Conservation (phyloP, 176 grass and related monocot genomes). For the Phoenix roebelenii region DNA sequence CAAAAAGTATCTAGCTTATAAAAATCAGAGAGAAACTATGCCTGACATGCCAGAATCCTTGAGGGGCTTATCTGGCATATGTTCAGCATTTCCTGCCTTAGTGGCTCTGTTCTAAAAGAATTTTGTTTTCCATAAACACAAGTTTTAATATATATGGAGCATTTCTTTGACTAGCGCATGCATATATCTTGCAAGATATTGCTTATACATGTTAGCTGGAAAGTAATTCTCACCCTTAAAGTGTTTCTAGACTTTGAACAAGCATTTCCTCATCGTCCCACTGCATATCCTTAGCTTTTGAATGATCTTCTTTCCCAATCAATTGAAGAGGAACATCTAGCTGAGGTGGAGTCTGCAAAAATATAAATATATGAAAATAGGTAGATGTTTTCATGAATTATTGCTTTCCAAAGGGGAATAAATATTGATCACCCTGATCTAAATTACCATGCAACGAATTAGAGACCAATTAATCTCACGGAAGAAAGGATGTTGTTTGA, state of each 20-base stretch:
- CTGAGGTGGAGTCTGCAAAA: slow-evolving; percentile 56
- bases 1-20: no score
- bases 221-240: slow-evolving; percentile 45
- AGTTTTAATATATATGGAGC: no score
- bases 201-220: neutral
- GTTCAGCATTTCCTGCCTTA: no score
- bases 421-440: neutral
- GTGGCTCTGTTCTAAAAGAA: no score
- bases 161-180: no score
- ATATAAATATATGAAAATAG: slow-evolving; percentile 13
- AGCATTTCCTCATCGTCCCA: slow-evolving; percentile 35
- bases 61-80: no score
- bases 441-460: slow-evolving; percentile 95
- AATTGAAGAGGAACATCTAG: slow-evolving; percentile 67
- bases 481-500: slow-evolving; percentile 91
- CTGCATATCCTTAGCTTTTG: slow-evolving; percentile 32
- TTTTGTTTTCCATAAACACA: no score
- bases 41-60: no score
- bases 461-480: slow-evolving; percentile 74
- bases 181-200: neutral
- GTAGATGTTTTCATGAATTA: slow-evolving; percentile 1
- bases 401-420: neutral
- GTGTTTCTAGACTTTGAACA: slow-evolving; percentile 25
- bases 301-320: slow-evolving; percentile 44
- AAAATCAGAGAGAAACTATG: no score